Evolutionary conservation across 176 grass and related monocot species (phyloP), one percentile per base, ranked within the genome.

Genomic region (Raddia distichophylla): DNA sequence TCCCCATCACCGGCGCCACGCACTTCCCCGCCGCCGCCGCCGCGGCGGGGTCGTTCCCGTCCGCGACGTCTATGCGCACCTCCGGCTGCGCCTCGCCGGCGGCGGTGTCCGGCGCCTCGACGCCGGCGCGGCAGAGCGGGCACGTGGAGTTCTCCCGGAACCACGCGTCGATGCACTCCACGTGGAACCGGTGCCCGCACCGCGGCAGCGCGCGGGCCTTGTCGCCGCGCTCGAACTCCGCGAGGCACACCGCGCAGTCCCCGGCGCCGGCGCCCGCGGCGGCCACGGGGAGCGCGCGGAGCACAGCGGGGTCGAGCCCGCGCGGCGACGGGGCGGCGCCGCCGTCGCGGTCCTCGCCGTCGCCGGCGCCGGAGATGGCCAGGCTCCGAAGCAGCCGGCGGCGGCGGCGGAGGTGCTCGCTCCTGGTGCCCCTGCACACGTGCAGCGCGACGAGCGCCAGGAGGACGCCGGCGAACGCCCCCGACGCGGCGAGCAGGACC

Each of bases 101-200:
- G 65, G 52, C 13, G 5, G 18, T 35, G 46, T 1, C 5, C 10
- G 78, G 55, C 35, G 74, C 48, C 51, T 73, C 81, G n/a, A 90
- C 88, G 56, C 55, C 77, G 12, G 85, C 61, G 68, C 91, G 87
- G 87, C 91, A 93, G 63, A 93, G 85, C 8, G 91, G 91, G 82
- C 91, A 93, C 55, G 77, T 88, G 56, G 82, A 44, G 81, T 93
- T 86, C 4, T 19, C 86, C 5, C 67, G 81, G 85, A 93, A 93
- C 91, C 91, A 93, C 19, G 86, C 76, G 82, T 87, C 91, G 72
- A 93, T 87, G 78, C 91, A 93, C 8, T 87, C 87, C 47, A 85
- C 71, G 78, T 93, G 91, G 74, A 93, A 93, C 14, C 69, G 73
- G 85, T 93, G 91, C 11, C 67, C 85, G 69, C 91, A 93, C 49